Evolutionary conservation across 2,329 filamentous ascomycete genomes (phyloP).

Genomic region (Diaporthe sp.): DNA sequence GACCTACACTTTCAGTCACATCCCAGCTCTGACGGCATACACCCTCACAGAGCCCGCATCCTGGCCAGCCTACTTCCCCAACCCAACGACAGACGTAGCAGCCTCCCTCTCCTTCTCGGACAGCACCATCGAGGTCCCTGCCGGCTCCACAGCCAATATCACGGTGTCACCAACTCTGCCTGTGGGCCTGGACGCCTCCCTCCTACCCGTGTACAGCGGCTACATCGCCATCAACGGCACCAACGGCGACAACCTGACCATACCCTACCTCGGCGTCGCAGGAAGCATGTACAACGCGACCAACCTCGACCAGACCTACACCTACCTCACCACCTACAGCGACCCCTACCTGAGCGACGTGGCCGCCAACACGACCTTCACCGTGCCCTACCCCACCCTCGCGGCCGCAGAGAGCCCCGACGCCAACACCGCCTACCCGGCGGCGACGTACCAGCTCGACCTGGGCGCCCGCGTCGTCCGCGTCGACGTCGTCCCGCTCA

Average conservation of each 20-base stretch:
- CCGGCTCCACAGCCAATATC: constrained; percentile 44
- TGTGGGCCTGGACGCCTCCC: constrained; percentile 39
- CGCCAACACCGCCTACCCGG: constrained; percentile 23
- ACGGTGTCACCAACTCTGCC: constrained; percentile 45
- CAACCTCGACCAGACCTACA: constrained; percentile 36
- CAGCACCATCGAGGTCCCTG: constrained; percentile 46
- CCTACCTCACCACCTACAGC: constrained; percentile 39
- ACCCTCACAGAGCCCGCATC: constrained; percentile 38
- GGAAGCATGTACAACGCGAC: constrained; percentile 45
- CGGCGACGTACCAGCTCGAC: constrained; percentile 21
- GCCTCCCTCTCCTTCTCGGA: constrained; percentile 41
- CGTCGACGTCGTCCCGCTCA: constrained; percentile 43
- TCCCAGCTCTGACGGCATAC: constrained; percentile 53
- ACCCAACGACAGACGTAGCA: constrained; percentile 33
- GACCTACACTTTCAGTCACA: constrained; percentile 53
- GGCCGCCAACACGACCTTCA: constrained; percentile 44
- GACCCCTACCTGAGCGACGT: constrained; percentile 25
- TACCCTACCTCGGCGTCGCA: constrained; percentile 57
- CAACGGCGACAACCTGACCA: constrained; percentile 51
- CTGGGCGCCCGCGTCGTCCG: constrained; percentile 41
- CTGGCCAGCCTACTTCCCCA: constrained; percentile 28
- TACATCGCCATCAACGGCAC: constrained; percentile 56
- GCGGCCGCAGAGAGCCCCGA: not conserved
- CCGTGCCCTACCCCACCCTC: constrained; percentile 41
- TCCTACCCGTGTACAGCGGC: constrained; percentile 58